phyloP scores from a whole-genome alignment of 495 filamentous ascomycete genomes.

The Aspergillus ostianus region DNA sequence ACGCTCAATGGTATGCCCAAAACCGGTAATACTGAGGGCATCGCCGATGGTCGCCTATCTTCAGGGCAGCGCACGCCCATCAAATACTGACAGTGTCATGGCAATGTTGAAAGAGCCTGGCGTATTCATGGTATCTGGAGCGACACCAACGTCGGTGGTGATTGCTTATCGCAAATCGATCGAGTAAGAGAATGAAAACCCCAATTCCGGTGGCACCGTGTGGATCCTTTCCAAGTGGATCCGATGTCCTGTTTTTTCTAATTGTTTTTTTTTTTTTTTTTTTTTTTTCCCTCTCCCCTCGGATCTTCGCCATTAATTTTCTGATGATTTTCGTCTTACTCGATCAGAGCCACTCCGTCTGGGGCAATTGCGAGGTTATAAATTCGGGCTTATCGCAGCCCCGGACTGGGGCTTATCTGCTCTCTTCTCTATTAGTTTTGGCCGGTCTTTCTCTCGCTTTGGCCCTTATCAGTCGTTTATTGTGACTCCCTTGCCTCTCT shows the following conservation, averaged over 20 bases:
- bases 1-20: background rate
- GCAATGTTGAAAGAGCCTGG: background rate
- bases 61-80: background rate
- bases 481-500: background rate
- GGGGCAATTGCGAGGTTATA: background rate
- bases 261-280: background rate
- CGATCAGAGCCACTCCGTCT: background rate
- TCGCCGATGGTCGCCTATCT: background rate
- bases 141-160: background rate
- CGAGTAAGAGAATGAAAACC: background rate
- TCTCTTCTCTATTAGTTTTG: background rate
- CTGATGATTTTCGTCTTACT: background rate
- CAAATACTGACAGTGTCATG: background rate
- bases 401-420: background rate
- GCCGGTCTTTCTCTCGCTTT: background rate
- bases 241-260: background rate
- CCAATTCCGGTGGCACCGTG: background rate
- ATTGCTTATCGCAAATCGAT: background rate
- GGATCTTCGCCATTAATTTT: background rate
- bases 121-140: background rate
- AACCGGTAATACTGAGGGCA: constrained; percentile 22
- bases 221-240: background rate
- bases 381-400: background rate
- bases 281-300: background rate
- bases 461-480: background rate